Evolutionary conservation across 2,329 filamentous ascomycete genomes (phyloP).

Genomic region (Talaromyces sp.): DNA sequence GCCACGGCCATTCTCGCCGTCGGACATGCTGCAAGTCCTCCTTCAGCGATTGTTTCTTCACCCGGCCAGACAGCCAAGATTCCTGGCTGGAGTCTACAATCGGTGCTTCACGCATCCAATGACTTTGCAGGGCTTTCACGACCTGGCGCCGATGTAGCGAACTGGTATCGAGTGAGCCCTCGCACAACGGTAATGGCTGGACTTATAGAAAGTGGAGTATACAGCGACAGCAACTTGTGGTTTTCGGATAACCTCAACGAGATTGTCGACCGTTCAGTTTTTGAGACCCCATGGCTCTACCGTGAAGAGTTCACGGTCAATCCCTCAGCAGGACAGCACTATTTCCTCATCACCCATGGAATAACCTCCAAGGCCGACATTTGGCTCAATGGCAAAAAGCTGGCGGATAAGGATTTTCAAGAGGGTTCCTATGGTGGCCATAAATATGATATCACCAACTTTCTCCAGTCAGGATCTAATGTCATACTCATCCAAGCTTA

Average conservation of each 20-base stretch:
- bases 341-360: conserved; percentile 57
- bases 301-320: conserved; percentile 53
- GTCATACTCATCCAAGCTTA: conserved; percentile 55
- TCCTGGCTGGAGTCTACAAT: conserved; percentile 53
- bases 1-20: conserved; percentile 1
- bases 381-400: conserved; percentile 56
- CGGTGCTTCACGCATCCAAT: conserved; percentile 38
- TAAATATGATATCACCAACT: conserved; percentile 54
- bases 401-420: conserved; percentile 52
- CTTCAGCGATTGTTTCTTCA: conserved; percentile 23
- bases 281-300: conserved; percentile 60
- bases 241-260: conserved; percentile 53
- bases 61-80: conserved; percentile 31
- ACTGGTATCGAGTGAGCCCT: conserved; percentile 54
- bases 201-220: conserved; percentile 53
- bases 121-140: conserved; percentile 44
- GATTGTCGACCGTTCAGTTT: conserved; percentile 48
- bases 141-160: conserved; percentile 47
- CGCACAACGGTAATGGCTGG: conserved; percentile 59
- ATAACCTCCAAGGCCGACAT: conserved; percentile 62
- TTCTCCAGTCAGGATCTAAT: conserved; percentile 45
- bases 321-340: conserved; percentile 42
- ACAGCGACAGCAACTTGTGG: conserved; percentile 56
- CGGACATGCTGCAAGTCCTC: neutral
- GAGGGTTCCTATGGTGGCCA: conserved; percentile 59